Percentiles rank a stretch among this genome's conserved stretches.
Conservation (phyloP, 257 asterid species). For the Fraxinus quadrangulata region DNA sequence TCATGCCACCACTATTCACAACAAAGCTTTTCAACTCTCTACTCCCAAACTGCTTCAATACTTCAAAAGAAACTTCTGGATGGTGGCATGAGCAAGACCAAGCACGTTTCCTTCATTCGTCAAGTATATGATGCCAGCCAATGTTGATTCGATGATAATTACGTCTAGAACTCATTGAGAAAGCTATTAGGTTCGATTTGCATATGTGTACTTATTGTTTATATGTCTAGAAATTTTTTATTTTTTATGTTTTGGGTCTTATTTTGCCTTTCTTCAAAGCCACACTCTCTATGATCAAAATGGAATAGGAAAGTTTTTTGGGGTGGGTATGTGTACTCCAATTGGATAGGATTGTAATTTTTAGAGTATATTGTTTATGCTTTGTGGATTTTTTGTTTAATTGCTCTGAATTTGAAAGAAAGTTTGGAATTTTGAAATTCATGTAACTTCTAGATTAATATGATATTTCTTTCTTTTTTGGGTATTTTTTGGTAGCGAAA, state of each 20-base stretch:
- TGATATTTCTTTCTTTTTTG: slow-evolving; percentile 8
- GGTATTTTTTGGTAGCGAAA: not conserved
- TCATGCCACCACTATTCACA: too few relatives aligned
- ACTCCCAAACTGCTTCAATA: too few relatives aligned
- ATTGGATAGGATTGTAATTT: too few relatives aligned
- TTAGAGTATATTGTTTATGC: too few relatives aligned
- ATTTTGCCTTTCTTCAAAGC: too few relatives aligned
- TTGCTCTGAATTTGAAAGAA: slow-evolving; percentile 34
- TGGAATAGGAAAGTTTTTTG: too few relatives aligned
- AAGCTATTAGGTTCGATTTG: slow-evolving; percentile 66
- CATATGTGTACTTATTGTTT: not conserved
- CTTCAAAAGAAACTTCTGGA: slow-evolving; percentile 35
- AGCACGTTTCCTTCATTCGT: slow-evolving; percentile 66
- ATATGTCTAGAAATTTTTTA: not conserved
- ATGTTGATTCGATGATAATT: slow-evolving; percentile 87
- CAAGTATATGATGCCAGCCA: slow-evolving; percentile 91
- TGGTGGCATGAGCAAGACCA: slow-evolving; percentile 96
- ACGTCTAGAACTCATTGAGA: slow-evolving; percentile 85
- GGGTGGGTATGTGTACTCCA: not conserved
- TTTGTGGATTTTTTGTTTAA: slow-evolving; percentile 1
- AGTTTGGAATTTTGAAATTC: slow-evolving; percentile 14
- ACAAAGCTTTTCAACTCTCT: too few relatives aligned
- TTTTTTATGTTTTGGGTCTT: not conserved
- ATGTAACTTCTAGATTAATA: slow-evolving; percentile 34
- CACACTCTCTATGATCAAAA: too few relatives aligned